These are phyloP conservation scores for Hemisphaericaspora subhashii DNA, from an alignment of 1,139 yeast genomes.

Conservation along the genomic window DNA sequence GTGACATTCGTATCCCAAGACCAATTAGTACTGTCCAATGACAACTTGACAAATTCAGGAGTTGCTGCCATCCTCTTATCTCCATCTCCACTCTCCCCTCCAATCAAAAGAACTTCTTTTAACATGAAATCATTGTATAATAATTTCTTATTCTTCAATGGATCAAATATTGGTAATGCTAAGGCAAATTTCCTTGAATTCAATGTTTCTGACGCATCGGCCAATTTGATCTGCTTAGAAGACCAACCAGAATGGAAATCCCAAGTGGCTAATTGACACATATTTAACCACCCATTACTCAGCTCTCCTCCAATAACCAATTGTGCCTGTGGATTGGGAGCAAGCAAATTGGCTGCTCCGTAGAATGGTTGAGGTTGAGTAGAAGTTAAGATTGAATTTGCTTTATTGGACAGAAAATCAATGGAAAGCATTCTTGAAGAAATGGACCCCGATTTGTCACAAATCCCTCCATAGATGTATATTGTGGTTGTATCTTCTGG, in stretches of 20 bases:
- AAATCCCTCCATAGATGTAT: constrained; percentile 43
- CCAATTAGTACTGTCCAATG: constrained; percentile 32
- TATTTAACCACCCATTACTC: constrained; percentile 41
- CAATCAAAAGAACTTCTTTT: constrained; percentile 33
- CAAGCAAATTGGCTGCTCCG: constrained; percentile 42
- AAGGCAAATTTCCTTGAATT: constrained; percentile 32
- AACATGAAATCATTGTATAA: constrained; percentile 25
- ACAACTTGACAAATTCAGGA: constrained; percentile 28
- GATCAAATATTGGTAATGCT: constrained; percentile 37
- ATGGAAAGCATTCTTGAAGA: constrained; percentile 37
- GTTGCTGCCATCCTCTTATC: constrained; percentile 14
- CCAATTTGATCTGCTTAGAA: constrained; percentile 23
- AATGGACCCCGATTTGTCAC: constrained; percentile 19
- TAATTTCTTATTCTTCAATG: constrained; percentile 19
- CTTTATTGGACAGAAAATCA: constrained; percentile 22
- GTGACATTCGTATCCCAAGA: constrained; percentile 24
- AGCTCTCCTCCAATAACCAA: constrained; percentile 45
- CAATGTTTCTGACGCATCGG: constrained; percentile 15
- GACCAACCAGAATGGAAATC: constrained; percentile 47
- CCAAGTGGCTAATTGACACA: constrained; percentile 51
- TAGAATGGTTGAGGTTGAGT: constrained; percentile 46
- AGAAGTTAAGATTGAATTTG: constrained; percentile 40
- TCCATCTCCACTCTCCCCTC: constrained; percentile 28
- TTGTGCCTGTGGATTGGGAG: constrained; percentile 41
- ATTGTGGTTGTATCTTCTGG: constrained; percentile 24